A percentile compares a stretch with the other conserved stretches of the same genome.
Conservation (phyloP, 352 stramenopile species). For the Phytophthora podocarpi region DNA sequence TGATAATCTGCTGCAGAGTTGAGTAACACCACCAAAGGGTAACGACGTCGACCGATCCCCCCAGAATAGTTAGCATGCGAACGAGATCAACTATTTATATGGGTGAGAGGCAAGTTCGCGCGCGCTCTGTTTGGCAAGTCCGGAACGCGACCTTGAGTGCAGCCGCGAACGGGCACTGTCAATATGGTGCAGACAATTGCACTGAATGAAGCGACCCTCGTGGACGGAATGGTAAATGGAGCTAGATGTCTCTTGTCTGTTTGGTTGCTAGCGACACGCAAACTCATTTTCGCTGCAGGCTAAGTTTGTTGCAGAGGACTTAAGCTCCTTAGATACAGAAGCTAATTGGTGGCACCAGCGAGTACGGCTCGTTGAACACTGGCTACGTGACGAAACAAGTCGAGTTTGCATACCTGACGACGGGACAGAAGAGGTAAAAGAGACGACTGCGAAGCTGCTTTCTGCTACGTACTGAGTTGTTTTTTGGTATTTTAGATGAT, state of each 20-base stretch:
- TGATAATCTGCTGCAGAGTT: not conserved
- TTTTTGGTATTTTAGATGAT: slow-evolving; percentile 54
- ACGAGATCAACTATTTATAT: slow-evolving; percentile 30
- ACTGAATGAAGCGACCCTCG: slow-evolving; percentile 55
- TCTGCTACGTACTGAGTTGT: not conserved
- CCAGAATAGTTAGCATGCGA: slow-evolving; percentile 31
- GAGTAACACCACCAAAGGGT: not conserved
- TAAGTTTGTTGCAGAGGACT: slow-evolving; percentile 59
- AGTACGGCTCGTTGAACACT: slow-evolving; percentile 72
- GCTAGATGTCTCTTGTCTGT: no score
- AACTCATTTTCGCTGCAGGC: slow-evolving; percentile 27
- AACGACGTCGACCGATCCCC: slow-evolving; percentile 4
- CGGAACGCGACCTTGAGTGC: slow-evolving; percentile 3
- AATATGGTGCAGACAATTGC: slow-evolving; percentile 60
- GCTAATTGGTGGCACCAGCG: slow-evolving; percentile 75
- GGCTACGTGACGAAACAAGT: slow-evolving; percentile 67
- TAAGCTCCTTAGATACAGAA: slow-evolving; percentile 34
- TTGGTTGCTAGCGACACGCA: no score
- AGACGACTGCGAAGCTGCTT: no score
- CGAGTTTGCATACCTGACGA: slow-evolving; percentile 68
- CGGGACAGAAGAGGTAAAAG: slow-evolving; percentile 64
- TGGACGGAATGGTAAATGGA: slow-evolving; percentile 53
- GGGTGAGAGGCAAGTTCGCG: no score
- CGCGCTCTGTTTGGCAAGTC: not conserved
- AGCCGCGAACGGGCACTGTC: not conserved